These are phyloP conservation scores for Hypholoma sublateritium DNA, from an alignment of 768 basidiomycete genomes.

Conservation along the genomic window DNA sequence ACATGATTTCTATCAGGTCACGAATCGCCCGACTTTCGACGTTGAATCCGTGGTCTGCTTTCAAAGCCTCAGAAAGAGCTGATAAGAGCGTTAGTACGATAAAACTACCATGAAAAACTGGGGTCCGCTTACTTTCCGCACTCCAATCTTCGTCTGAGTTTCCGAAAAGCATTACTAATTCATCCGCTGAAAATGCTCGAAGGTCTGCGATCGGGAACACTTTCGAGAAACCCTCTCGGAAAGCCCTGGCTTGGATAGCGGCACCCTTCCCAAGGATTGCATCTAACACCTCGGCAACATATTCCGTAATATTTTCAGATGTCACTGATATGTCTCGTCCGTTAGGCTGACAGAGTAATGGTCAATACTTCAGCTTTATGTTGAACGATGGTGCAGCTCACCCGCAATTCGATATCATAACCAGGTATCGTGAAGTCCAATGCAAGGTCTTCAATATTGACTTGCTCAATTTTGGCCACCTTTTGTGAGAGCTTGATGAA, in stretches of 20 bases:
- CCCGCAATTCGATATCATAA: conserved; percentile 89
- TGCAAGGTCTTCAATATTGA: conserved; percentile 82
- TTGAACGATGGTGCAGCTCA: conserved; percentile 31
- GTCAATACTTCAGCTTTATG: neutral
- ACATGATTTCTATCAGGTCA: conserved; percentile 84
- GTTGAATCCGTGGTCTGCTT: conserved; percentile 98
- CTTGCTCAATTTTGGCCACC: conserved; percentile 55
- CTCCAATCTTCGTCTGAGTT: conserved; percentile 99
- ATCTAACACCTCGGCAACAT: conserved; percentile 84
- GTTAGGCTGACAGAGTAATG: conserved; percentile 50
- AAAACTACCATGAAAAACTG: no score
- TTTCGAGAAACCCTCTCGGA: conserved; percentile 93
- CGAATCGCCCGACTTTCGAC: conserved; percentile 90
- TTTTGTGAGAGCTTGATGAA: conserved; percentile 49
- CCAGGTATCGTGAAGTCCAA: conserved; percentile 98
- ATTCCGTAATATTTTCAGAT: conserved; percentile 85
- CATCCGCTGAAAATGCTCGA: conserved; percentile 90
- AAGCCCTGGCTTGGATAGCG: conserved; percentile 79
- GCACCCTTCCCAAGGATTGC: conserved; percentile 84
- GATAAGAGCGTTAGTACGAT: conserved; percentile 13
- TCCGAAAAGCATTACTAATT: conserved; percentile 94
- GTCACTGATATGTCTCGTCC: conserved; percentile 84
- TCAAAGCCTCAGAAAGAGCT: conserved; percentile 89
- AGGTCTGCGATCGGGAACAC: conserved; percentile 94
- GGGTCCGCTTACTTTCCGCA: conserved; percentile 73